These are phyloP conservation scores for Choanephora cucurbitarum DNA, from an alignment of 371 early-diverging fungal genomes.

Conservation along the genomic window DNA sequence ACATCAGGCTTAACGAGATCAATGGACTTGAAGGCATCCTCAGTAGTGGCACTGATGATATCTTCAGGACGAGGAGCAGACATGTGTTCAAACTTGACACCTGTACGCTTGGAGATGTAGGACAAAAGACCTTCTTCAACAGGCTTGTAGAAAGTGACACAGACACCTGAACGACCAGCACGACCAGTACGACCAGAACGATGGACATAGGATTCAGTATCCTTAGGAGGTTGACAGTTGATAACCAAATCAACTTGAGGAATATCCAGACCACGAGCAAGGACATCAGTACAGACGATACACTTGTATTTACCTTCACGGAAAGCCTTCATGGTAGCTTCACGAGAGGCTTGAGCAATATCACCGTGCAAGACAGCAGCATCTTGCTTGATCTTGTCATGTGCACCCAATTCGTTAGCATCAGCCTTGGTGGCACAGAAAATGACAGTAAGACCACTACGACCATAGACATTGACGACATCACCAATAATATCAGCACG, in stretches of 20 bases:
- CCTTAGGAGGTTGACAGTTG: slow-evolving; percentile 95
- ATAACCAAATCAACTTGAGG: slow-evolving; percentile 96
- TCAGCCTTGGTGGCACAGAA: slow-evolving; percentile 93
- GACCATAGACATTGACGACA: slow-evolving; percentile 82
- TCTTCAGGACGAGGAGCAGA: slow-evolving; percentile 89
- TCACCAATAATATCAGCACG: slow-evolving; percentile 83
- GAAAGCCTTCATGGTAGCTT: slow-evolving; percentile 87
- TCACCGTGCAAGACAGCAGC: slow-evolving; percentile 95
- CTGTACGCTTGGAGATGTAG: slow-evolving; percentile 75
- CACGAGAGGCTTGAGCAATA: slow-evolving; percentile 87
- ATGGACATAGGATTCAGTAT: slow-evolving; percentile 95
- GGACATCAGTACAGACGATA: slow-evolving; percentile 93
- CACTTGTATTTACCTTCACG: slow-evolving; percentile 83
- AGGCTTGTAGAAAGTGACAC: slow-evolving; percentile 91
- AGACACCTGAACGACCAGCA: slow-evolving; percentile 89
- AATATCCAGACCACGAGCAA: slow-evolving; percentile 98
- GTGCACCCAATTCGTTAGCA: slow-evolving; percentile 85
- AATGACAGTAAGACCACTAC: slow-evolving; percentile 82
- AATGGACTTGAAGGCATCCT: slow-evolving; percentile 71
- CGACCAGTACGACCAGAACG: slow-evolving; percentile 98
- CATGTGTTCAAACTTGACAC: slow-evolving; percentile 77
- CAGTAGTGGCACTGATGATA: slow-evolving; percentile 78
- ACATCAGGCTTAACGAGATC: slow-evolving; percentile 73
- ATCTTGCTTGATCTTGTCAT: slow-evolving; percentile 75
- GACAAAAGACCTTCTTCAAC: slow-evolving; percentile 76